These are phyloP conservation scores for Colletotrichum tanaceti DNA, from an alignment of 2,329 filamentous ascomycete genomes.

Conservation along the genomic window DNA sequence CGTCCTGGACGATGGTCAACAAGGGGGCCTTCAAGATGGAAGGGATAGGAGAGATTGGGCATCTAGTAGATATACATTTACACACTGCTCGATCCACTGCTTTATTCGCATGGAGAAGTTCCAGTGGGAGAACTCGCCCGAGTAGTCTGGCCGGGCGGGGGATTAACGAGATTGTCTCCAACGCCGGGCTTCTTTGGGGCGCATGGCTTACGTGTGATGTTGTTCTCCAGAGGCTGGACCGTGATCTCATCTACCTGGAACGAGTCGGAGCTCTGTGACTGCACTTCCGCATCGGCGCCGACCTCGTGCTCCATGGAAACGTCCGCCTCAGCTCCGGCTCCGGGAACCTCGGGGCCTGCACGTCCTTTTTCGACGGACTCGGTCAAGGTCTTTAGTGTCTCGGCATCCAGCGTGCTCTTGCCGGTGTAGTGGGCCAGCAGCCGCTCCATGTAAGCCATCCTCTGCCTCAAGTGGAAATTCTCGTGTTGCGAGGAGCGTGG, in stretches of 20 bases:
- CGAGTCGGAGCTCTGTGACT: conserved; percentile 34
- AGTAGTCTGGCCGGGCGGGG: conserved; percentile 55
- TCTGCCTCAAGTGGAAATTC: conserved; percentile 40
- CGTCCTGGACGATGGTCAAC: conserved; percentile 20
- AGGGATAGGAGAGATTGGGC: background rate
- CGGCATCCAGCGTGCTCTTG: conserved; percentile 55
- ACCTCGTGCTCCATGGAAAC: conserved; percentile 17
- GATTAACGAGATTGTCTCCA: conserved; percentile 1
- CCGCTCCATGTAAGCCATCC: conserved; percentile 55
- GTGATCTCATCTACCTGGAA: conserved; percentile 46
- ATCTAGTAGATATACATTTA: conserved; percentile 44
- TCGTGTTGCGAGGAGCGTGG: conserved; percentile 32
- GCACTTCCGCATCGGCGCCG: conserved; percentile 29
- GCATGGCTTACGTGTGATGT: conserved; percentile 53
- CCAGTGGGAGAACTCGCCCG: conserved; percentile 65
- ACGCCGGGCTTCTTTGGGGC: background rate
- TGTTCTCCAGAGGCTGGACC: conserved; percentile 55
- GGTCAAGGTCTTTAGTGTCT: conserved; percentile 55
- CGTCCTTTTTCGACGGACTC: conserved; percentile 54
- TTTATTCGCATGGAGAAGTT: conserved; percentile 65
- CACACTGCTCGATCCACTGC: conserved; percentile 59
- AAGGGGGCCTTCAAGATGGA: background rate
- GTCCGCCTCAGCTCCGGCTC: conserved; percentile 4
- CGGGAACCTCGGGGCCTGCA: conserved; percentile 23
- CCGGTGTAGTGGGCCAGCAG: conserved; percentile 60